Base-by-base conservation (phyloP, 1,284 basidiomycete species). In the Tilletia horrida region DNA sequence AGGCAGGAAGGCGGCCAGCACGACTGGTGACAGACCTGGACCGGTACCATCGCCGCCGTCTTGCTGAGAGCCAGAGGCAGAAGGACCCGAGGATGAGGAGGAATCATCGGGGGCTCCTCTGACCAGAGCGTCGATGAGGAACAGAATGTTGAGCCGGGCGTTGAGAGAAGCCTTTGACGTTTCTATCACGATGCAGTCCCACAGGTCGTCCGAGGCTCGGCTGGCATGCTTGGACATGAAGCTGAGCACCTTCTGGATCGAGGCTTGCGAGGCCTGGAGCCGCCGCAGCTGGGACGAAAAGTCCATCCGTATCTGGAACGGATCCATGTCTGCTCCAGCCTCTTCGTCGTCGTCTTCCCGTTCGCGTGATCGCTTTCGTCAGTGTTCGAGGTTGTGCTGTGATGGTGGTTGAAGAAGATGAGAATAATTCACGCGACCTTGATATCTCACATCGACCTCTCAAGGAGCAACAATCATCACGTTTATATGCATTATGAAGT, bases 151-250 rank as follows among this genome's bases (percentile, higher is more conserved):
- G 77, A 97, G 93, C 21, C 92, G 88, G 25, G 89, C 88, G 82
- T 96, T 96, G 48, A 96, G 88, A 1, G 89, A 88, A 47, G 90
- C 91, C 86, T 91, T 93, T 80, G 88, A 88, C 73, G 89, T 91
- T 84, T 95, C 91, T 79, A 95, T 92, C 23, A 93, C 83, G 62
- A 96, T 87, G 78, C 93, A 96, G 73, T 94, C 92, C 93, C 93
- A 97, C 3, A 97, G 83, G 80, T 96, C 93, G 74, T 95, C 91
- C 44, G 66, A 66, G 11, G 91, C 90, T 69, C 90, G 85, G 0
- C 88, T 84, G 66, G 90, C 92, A 81, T 91, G 89, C 80, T 92
- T 93, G 69, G 95, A 85, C 1, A 92, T 91, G 78, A 89, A 95
- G 1, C 87, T 85, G 29, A 95, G 91, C 40, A 92, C 89, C 81